Evolutionary conservation across 1,284 basidiomycete genomes (phyloP), one percentile per base, ranked within the genome.

Genomic region (Austroboletus novae-zelandiae): DNA sequence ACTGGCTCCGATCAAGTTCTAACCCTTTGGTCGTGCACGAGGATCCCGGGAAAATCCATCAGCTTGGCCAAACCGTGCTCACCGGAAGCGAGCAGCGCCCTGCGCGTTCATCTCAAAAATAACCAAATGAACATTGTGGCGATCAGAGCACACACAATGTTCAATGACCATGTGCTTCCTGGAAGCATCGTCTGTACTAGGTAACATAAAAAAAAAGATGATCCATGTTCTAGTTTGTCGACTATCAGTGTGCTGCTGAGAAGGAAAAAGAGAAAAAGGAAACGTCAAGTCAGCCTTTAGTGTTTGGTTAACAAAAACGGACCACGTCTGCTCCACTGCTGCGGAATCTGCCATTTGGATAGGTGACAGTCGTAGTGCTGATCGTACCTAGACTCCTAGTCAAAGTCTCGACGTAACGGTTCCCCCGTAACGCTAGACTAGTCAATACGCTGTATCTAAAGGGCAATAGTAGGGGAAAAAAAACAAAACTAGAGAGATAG

Each of bases 271-370:
- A 17, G 20, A 29, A 59, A 53, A 53, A 32, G 57, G 57, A 27
- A 59, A 40, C 9, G n/a, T 53, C 35, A 57, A 57, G 30, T 20
- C 42, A 20, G 14, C 36, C 35, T 20, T 35, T 51, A 20, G 15
- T 15, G 2, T 18, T 29, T 18, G 36, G 17, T 8, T 36, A 18
- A 9, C 31, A 51, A 25, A 50, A 56, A 55, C 18, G 23, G 56
- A 36, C 39, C 23, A 47, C 6, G 42, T 56, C 56, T 44, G 42
- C 2, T 23, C 6, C 23, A 23, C 17, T 56, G 47, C 44, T 43
- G 23, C 7, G 29, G 18, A 18, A 8, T 9, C 17, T 18, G 36
- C 17, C 36, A 18, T 17, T 7, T 3, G 34, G 13, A n/a, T 37
- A 15, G 35, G 15, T 36, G 36, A 37, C 17, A 37, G 36, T 2